These are phyloP conservation scores for Echites panduratus DNA, from an alignment of 257 asterid species.

Conservation along the genomic window DNA sequence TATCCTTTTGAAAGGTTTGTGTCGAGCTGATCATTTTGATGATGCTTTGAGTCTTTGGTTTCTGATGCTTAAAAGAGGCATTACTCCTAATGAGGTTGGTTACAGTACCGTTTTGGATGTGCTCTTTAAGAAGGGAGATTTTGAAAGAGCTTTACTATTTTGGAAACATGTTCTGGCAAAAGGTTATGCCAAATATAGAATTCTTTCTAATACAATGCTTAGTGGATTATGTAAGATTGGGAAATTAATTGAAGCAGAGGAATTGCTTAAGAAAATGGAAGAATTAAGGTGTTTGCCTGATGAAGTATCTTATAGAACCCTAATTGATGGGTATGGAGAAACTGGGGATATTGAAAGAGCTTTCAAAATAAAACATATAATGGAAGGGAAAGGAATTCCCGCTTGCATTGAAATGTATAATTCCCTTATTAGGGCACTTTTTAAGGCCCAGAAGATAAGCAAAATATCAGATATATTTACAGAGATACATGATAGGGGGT, in stretches of 20 bases:
- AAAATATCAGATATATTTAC: constrained; percentile 39
- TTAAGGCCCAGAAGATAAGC: constrained; percentile 44
- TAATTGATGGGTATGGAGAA: constrained; percentile 67
- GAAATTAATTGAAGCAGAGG: constrained; percentile 62
- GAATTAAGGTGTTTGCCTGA: constrained; percentile 62
- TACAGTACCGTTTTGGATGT: constrained; percentile 63
- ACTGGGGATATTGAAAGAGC: constrained; percentile 56
- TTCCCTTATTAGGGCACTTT: constrained; percentile 67
- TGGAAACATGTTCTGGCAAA: constrained; percentile 71
- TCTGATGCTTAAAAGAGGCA: constrained; percentile 66
- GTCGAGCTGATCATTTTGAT: constrained; percentile 43
- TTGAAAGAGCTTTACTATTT: constrained; percentile 43
- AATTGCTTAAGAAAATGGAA: constrained; percentile 54
- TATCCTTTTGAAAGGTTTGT: constrained; percentile 69
- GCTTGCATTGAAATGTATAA: constrained; percentile 72
- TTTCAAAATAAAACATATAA: constrained; percentile 37
- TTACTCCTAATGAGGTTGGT: constrained; percentile 63
- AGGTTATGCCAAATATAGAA: constrained; percentile 47
- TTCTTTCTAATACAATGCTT: constrained; percentile 65
- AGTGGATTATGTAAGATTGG: constrained; percentile 74
- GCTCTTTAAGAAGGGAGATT: constrained; percentile 45
- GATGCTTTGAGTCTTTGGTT: constrained; percentile 79
- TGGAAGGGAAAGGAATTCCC: constrained; percentile 50
- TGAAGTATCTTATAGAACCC: constrained; percentile 59
- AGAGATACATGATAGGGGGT: constrained; percentile 47